phyloP scores from a whole-genome alignment of 495 filamentous ascomycete genomes.

The Cercophora sp. region DNA sequence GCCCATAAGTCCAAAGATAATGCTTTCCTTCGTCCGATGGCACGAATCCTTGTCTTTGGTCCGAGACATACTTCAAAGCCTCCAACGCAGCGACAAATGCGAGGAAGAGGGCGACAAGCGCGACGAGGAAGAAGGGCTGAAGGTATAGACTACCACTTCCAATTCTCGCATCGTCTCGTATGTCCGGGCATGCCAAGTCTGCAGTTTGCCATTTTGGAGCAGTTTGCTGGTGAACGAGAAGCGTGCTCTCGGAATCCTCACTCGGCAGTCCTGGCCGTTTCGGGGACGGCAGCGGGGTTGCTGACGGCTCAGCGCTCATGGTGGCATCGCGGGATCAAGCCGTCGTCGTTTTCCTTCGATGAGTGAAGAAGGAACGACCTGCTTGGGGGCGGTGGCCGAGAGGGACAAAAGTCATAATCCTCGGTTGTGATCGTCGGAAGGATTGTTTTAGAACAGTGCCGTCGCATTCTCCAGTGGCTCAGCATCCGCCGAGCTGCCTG shows the following conservation, averaged over 20 bases:
- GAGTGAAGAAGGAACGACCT: not conserved
- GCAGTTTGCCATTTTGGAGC: not conserved
- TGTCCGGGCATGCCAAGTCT: not conserved
- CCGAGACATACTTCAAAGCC: not conserved
- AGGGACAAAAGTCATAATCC: not conserved
- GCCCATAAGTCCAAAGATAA: not conserved
- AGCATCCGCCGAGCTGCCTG: not conserved
- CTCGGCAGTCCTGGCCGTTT: not conserved
- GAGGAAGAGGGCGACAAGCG: not conserved
- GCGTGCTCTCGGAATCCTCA: not conserved
- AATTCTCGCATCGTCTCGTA: not conserved
- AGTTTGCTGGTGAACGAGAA: not conserved
- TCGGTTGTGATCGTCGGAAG: not conserved
- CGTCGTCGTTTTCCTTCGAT: too few relatives aligned
- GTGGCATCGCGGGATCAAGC: not conserved
- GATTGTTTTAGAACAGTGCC: not conserved
- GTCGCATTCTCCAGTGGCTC: not conserved
- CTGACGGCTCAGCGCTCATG: not conserved
- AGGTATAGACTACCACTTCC: not conserved
- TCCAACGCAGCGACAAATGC: not conserved
- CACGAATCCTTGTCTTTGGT: not conserved
- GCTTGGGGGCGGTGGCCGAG: too few relatives aligned
- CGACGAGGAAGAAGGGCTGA: not conserved
- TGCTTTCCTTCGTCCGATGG: not conserved
- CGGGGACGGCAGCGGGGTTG: not conserved